phyloP scores from a whole-genome alignment of 805 yeast genomes.

The Maudiozyma bulderi region DNA sequence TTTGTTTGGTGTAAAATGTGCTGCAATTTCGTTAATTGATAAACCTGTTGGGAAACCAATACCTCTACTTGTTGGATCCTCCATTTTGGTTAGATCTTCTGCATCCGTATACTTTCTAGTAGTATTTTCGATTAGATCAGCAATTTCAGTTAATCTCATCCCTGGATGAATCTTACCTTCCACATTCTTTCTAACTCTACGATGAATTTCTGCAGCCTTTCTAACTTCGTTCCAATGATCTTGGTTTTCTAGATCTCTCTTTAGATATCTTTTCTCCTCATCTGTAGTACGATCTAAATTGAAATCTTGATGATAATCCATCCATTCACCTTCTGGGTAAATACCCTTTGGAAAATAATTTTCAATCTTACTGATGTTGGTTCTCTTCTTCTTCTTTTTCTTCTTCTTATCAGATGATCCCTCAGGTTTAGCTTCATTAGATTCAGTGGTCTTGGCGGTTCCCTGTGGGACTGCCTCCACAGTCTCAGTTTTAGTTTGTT shows the following conservation, averaged over 20 bases:
- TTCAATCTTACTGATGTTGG: slow-evolving; percentile 51
- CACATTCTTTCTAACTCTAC: slow-evolving; percentile 79
- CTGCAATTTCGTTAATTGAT: slow-evolving; percentile 88
- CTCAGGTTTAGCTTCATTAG: slow-evolving; percentile 1
- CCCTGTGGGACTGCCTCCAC: neutral
- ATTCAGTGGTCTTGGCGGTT: too few species aligned
- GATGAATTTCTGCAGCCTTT: slow-evolving; percentile 92
- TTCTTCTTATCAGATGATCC: slow-evolving; percentile 37
- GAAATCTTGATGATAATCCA: slow-evolving; percentile 56
- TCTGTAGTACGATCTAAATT: slow-evolving; percentile 69
- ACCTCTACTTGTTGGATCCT: slow-evolving; percentile 49
- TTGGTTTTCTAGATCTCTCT: slow-evolving; percentile 42
- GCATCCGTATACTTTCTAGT: slow-evolving; percentile 66
- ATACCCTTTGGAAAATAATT: slow-evolving; percentile 57
- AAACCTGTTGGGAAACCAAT: slow-evolving; percentile 98
- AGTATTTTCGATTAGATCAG: slow-evolving; percentile 79
- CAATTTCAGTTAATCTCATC: slow-evolving; percentile 82
- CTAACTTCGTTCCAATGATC: slow-evolving; percentile 78
- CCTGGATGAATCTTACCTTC: slow-evolving; percentile 75
- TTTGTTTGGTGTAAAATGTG: slow-evolving; percentile 94
- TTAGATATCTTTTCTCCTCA: slow-evolving; percentile 77
- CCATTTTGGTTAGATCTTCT: slow-evolving; percentile 41
- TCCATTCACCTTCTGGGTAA: slow-evolving; percentile 84
- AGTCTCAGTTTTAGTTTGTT: neutral
- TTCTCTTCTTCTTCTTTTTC: slow-evolving; percentile 47